These are phyloP conservation scores for Purshia tridentata DNA, from an alignment of 306 rosid species.

Conservation along the genomic window DNA sequence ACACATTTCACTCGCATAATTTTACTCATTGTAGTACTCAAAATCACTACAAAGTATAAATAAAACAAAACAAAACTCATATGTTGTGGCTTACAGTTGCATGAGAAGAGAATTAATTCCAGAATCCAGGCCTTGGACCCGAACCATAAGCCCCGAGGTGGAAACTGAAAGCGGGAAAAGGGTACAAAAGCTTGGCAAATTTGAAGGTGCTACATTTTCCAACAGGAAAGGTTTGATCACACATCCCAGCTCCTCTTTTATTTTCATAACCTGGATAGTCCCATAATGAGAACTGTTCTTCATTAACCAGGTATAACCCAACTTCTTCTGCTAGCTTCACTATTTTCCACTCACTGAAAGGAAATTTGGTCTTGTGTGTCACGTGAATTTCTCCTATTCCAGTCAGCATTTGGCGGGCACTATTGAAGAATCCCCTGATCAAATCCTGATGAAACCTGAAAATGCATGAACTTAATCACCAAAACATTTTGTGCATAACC, in stretches of 20 bases:
- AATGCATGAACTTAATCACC: neutral
- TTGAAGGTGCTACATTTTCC: constrained; percentile 33
- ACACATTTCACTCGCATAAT: neutral
- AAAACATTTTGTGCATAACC: neutral
- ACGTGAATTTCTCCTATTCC: constrained; percentile 40
- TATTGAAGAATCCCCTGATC: constrained; percentile 32
- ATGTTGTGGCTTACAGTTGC: neutral
- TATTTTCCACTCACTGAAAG: constrained; percentile 38
- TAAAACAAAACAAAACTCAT: neutral
- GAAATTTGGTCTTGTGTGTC: constrained; percentile 40
- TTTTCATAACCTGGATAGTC: constrained; percentile 31
- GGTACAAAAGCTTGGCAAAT: neutral
- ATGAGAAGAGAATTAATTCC: constrained; percentile 2
- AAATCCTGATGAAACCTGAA: constrained; percentile 34
- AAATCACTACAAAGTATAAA: neutral
- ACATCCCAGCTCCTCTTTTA: constrained; percentile 32
- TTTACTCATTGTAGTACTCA: neutral
- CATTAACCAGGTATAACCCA: neutral
- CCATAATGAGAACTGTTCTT: neutral
- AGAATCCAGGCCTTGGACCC: neutral
- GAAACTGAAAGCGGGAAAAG: neutral
- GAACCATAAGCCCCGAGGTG: neutral
- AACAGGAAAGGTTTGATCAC: constrained; percentile 22
- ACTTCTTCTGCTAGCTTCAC: constrained; percentile 4
- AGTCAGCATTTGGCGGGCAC: constrained; percentile 16